These are phyloP conservation scores for Entelexis paramagnoliae DNA, from an alignment of 1,139 yeast genomes.

Conservation along the genomic window DNA sequence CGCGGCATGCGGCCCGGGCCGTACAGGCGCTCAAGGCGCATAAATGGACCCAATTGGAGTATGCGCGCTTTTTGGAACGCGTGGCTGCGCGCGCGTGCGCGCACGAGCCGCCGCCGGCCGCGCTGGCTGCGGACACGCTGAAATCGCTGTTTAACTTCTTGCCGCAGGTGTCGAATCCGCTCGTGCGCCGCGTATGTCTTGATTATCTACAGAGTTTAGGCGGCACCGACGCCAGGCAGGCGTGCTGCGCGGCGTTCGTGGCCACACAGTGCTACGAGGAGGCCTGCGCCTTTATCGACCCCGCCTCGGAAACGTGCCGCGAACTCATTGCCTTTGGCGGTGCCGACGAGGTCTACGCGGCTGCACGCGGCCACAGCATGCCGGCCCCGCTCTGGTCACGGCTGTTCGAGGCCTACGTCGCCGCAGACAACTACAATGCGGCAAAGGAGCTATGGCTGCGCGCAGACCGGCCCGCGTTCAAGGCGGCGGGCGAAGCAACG, in stretches of 20 bases:
- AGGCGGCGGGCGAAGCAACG: not conserved
- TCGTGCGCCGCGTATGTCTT: constrained; percentile 13
- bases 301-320: not conserved
- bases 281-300: not conserved
- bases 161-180: constrained; percentile 5
- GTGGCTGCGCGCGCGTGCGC: not conserved
- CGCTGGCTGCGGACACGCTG: constrained; percentile 9
- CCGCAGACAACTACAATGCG: not conserved
- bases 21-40: constrained; percentile 8
- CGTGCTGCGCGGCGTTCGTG: not conserved
- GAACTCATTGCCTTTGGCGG: constrained; percentile 1
- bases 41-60: constrained; percentile 11
- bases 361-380: not conserved
- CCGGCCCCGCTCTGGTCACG: constrained; percentile 5
- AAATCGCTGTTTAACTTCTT: constrained; percentile 13
- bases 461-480: not conserved
- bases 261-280: constrained; percentile 1
- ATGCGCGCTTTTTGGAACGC: constrained; percentile 8
- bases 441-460: constrained; percentile 11
- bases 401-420: constrained; percentile 4
- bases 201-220: constrained; percentile 2
- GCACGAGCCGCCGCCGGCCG: not conserved
- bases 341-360: not conserved
- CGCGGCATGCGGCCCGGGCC: constrained; percentile 7
- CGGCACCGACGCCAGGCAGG: not conserved